phyloP scores from a whole-genome alignment of 805 yeast genomes.

The Saccharomycopsis fermentans region DNA sequence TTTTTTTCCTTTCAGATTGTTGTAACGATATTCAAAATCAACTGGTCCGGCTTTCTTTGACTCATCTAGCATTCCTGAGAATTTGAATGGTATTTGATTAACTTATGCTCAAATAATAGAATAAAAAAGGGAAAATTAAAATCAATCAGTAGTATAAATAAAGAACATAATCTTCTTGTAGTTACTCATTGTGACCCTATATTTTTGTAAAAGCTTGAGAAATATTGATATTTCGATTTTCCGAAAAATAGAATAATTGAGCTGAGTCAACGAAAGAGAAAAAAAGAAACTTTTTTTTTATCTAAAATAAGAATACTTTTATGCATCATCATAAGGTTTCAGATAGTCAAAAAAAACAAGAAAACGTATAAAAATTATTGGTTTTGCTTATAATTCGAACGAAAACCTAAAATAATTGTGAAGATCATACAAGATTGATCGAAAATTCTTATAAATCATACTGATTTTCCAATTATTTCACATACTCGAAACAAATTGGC shows the following conservation, averaged over 20 bases:
- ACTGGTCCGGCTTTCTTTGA: not conserved
- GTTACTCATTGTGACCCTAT: not conserved
- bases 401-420: too few relatives aligned
- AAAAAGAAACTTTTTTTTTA: not conserved
- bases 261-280: not conserved
- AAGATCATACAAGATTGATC: too few relatives aligned
- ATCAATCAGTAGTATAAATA: not conserved
- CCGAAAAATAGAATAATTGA: not conserved
- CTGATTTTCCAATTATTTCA: too few relatives aligned
- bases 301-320: not conserved
- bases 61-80: not conserved
- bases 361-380: not conserved
- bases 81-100: not conserved
- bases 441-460: not conserved
- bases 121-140: not conserved
- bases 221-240: not conserved
- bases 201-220: not conserved
- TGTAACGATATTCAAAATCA: not conserved
- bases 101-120: not conserved
- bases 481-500: too few relatives aligned
- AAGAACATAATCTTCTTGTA: not conserved
- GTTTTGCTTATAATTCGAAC: not conserved
- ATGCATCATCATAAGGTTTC: not conserved
- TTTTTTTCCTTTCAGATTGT: not conserved
- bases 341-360: not conserved